These are phyloP conservation scores for Penicillium lividum DNA, from an alignment of 495 filamentous ascomycete species.

Conservation along the genomic window DNA sequence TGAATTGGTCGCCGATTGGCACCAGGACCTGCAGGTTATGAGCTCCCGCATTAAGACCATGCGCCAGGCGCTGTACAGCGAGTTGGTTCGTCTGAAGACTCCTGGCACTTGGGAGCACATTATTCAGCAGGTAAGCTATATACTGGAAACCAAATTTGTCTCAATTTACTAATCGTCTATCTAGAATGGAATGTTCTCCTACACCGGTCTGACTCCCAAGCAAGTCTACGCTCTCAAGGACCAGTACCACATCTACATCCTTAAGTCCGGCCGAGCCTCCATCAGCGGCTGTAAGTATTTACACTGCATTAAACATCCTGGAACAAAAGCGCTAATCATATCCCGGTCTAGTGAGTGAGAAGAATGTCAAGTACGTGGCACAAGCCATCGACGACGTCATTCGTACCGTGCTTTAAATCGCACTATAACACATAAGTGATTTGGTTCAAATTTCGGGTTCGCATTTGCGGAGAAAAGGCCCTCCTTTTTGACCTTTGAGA, in stretches of 20 bases:
- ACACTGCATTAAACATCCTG: not conserved
- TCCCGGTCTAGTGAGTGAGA: slow-evolving; percentile 49
- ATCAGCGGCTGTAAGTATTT: slow-evolving; percentile 48
- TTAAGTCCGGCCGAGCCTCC: slow-evolving; percentile 49
- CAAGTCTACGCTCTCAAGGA: slow-evolving; percentile 49
- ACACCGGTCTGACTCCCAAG: slow-evolving; percentile 47
- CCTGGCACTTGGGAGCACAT: slow-evolving; percentile 55
- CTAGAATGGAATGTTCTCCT: slow-evolving; percentile 57
- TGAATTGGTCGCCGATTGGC: slow-evolving; percentile 47
- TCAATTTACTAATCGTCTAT: slow-evolving; percentile 11
- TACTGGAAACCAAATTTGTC: not conserved
- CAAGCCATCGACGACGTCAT: slow-evolving; percentile 49
- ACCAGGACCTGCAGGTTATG: slow-evolving; percentile 51
- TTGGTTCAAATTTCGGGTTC: not conserved
- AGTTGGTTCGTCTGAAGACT: slow-evolving; percentile 43
- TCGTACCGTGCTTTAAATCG: slow-evolving; percentile 39
- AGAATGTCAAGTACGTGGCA: slow-evolving; percentile 52
- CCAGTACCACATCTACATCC: slow-evolving; percentile 51
- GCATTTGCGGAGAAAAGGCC: slow-evolving; percentile 6
- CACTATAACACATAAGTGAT: not conserved
- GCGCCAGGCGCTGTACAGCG: slow-evolving; percentile 46
- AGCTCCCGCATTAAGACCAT: slow-evolving; percentile 52
- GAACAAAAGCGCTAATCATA: not conserved
- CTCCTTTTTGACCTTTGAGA: not conserved
- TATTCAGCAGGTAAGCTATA: slow-evolving; percentile 40